phyloP scores from a whole-genome alignment of 306 rosid species.

The Quercus agrifolia region DNA sequence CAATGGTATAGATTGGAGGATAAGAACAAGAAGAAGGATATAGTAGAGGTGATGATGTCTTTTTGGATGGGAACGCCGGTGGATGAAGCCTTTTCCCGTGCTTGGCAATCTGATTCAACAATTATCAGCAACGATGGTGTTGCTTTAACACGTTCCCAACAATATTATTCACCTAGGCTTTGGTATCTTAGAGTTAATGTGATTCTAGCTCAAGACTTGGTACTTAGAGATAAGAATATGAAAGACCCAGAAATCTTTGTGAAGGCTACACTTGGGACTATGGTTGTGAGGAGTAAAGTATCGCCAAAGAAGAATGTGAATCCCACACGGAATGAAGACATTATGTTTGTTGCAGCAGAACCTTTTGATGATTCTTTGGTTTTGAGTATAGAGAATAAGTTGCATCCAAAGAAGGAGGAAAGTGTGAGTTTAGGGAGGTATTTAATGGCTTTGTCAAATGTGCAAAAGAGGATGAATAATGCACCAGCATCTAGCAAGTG shows the following conservation, averaged over 20 bases:
- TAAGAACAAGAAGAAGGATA: neutral
- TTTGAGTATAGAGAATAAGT: no score
- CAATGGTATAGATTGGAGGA: conserved; percentile 14
- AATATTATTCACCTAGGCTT: conserved; percentile 31
- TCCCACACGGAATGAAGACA: conserved; percentile 1
- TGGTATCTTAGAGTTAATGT: conserved; percentile 1
- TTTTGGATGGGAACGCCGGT: conserved; percentile 14
- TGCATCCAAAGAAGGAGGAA: no score
- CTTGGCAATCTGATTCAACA: conserved; percentile 36
- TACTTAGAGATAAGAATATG: no score
- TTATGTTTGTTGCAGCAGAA: no score
- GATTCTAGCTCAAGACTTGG: no score
- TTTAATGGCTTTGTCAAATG: neutral
- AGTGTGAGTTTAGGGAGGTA: no score
- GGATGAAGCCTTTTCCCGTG: conserved; percentile 26
- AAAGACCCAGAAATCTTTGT: neutral
- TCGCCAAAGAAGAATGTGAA: neutral
- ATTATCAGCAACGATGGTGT: neutral
- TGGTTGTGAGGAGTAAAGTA: neutral
- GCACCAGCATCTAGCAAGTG: conserved; percentile 7
- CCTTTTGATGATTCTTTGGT: no score
- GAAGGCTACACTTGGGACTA: neutral
- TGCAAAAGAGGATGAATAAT: neutral
- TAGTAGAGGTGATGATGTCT: conserved; percentile 4
- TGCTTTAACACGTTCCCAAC: conserved; percentile 26